These are phyloP conservation scores for Theobroma grandiflorum DNA, from an alignment of 441 rosid genomes.

Conservation along the genomic window DNA sequence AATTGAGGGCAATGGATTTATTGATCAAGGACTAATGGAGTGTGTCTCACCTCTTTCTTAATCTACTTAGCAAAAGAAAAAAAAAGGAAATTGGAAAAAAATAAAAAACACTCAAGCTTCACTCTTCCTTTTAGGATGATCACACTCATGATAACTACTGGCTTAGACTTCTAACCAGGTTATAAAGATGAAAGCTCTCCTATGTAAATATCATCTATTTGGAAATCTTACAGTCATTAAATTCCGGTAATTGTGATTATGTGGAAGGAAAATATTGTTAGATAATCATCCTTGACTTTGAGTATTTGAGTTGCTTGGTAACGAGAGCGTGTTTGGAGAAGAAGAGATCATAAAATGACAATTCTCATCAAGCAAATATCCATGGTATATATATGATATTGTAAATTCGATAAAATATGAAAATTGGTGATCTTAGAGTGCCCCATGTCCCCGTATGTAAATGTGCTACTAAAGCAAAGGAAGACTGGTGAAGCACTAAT, in stretches of 20 bases:
- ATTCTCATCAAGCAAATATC: constrained; percentile 9
- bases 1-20: constrained; percentile 36
- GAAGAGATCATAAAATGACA: constrained; percentile 10
- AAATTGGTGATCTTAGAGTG: neutral
- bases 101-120: neutral
- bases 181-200: neutral
- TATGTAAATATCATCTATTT: constrained; percentile 3
- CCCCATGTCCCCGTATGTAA: neutral
- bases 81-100: neutral
- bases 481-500: neutral
- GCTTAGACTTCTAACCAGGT: constrained; percentile 6
- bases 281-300: neutral
- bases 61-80: neutral
- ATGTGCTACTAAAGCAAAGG: neutral
- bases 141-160: constrained; percentile 4
- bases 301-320: neutral
- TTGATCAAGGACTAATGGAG: constrained; percentile 45
- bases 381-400: neutral
- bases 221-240: neutral
- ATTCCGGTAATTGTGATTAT: neutral
- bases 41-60: constrained; percentile 43
- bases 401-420: neutral
- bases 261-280: constrained; percentile 3
- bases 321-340: neutral
- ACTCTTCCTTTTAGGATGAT: neutral